Evolutionary conservation across 352 stramenopile genomes (phyloP).

Genomic region (Pythium phragmitis): DNA sequence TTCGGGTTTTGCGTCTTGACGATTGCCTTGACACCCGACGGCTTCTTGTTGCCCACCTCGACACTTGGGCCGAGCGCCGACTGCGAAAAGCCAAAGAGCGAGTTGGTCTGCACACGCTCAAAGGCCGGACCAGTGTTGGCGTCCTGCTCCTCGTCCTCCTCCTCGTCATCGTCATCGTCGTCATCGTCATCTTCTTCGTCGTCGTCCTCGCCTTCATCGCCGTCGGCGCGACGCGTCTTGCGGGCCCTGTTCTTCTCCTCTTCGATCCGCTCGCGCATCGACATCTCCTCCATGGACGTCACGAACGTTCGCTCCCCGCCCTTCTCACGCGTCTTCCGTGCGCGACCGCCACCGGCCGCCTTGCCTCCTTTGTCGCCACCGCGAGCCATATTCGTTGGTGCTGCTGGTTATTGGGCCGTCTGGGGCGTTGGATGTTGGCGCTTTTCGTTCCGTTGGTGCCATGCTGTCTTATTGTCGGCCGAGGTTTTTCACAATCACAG

Average conservation of each 20-base stretch:
- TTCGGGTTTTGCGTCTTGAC: slow-evolving; percentile 88
- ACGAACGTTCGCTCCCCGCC: slow-evolving; percentile 76
- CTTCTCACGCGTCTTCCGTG: slow-evolving; percentile 64
- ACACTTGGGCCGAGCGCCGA: slow-evolving; percentile 53
- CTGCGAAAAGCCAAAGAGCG: slow-evolving; percentile 66
- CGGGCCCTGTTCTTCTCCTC: slow-evolving; percentile 69
- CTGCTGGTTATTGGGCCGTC: slow-evolving; percentile 6
- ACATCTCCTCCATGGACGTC: slow-evolving; percentile 84
- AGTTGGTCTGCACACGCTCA: slow-evolving; percentile 74
- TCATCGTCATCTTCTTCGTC: slow-evolving; percentile 48
- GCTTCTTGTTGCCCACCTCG: slow-evolving; percentile 71
- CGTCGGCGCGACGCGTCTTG: slow-evolving; percentile 61
- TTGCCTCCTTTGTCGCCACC: slow-evolving; percentile 58
- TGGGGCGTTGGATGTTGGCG: neutral
- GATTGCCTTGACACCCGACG: slow-evolving; percentile 60
- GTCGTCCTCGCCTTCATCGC: slow-evolving; percentile 32
- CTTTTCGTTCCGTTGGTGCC: slow-evolving; percentile 17
- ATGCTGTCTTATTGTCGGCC: slow-evolving; percentile 1
- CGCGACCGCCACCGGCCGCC: slow-evolving; percentile 38
- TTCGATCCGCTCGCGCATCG: slow-evolving; percentile 64
- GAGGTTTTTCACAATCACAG: slow-evolving; percentile 23
- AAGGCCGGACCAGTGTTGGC: slow-evolving; percentile 61
- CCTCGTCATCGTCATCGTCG: slow-evolving; percentile 52
- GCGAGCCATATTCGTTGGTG: slow-evolving; percentile 5
- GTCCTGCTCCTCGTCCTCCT: slow-evolving; percentile 34